phyloP scores from a whole-genome alignment of 352 stramenopile genomes.

The Phytophthora nicotianae region DNA sequence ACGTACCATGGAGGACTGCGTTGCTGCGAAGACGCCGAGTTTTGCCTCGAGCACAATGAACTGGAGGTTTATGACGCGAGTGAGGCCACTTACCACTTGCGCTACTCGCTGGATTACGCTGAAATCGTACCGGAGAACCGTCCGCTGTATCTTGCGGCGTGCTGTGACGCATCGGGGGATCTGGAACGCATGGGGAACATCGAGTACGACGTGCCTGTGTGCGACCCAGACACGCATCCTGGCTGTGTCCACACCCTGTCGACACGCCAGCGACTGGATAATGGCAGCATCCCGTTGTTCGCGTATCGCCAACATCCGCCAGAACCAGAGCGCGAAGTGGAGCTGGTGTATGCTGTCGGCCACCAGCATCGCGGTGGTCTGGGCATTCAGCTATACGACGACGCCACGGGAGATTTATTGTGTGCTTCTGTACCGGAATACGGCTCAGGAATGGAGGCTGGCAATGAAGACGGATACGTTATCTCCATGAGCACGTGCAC shows the following conservation, averaged over 20 bases:
- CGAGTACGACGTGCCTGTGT: slow-evolving; percentile 79
- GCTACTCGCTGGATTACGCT: slow-evolving; percentile 81
- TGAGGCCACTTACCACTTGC: slow-evolving; percentile 62
- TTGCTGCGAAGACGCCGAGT: slow-evolving; percentile 77
- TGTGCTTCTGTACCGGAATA: slow-evolving; percentile 74
- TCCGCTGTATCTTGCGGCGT: slow-evolving; percentile 68
- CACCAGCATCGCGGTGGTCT: slow-evolving; percentile 79
- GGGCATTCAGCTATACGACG: slow-evolving; percentile 78
- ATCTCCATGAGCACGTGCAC: slow-evolving; percentile 77
- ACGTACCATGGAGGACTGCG: slow-evolving; percentile 75
- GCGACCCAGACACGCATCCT: slow-evolving; percentile 64
- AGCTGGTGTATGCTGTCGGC: slow-evolving; percentile 79
- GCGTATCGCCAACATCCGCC: slow-evolving; percentile 28
- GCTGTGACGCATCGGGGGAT: slow-evolving; percentile 72
- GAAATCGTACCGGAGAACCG: slow-evolving; percentile 59
- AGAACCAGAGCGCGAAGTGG: slow-evolving; percentile 55
- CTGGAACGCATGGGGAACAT: slow-evolving; percentile 69
- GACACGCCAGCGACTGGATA: slow-evolving; percentile 66
- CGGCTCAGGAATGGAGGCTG: slow-evolving; percentile 54
- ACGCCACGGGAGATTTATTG: slow-evolving; percentile 65
- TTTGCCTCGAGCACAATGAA: slow-evolving; percentile 68
- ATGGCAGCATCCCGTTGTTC: slow-evolving; percentile 33
- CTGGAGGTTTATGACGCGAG: slow-evolving; percentile 32
- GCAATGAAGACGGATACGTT: slow-evolving; percentile 78
- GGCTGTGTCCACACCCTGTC: slow-evolving; percentile 81